phyloP scores from a whole-genome alignment of 192 early-diverging fungal genomes.

The Borealophlyctis nickersoniae region DNA sequence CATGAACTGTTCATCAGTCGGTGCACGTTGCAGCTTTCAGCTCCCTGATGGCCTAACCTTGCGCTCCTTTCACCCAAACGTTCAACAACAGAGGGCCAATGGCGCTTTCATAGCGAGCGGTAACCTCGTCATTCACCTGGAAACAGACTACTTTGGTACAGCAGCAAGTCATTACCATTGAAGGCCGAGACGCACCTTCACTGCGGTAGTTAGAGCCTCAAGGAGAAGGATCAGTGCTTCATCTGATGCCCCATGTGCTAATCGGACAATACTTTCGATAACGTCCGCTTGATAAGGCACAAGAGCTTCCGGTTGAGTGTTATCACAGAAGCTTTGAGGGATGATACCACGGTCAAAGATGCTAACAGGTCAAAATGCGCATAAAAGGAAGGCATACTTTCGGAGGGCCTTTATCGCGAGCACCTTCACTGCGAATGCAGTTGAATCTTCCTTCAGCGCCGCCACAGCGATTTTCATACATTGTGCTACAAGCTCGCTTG shows the following conservation, averaged over 20 bases:
- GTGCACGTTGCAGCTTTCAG: constrained; percentile 1
- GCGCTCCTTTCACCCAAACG: constrained; percentile 76
- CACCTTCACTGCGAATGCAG: constrained; percentile 62
- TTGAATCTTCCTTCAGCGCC: constrained; percentile 53
- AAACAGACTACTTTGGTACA: background rate
- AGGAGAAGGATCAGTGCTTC: constrained; percentile 65
- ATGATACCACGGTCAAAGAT: background rate
- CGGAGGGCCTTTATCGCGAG: constrained; percentile 67
- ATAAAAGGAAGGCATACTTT: constrained; percentile 39
- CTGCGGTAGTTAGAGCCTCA: constrained; percentile 58
- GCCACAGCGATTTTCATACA: constrained; percentile 76
- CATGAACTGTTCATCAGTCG: constrained; percentile 1
- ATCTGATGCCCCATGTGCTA: constrained; percentile 59
- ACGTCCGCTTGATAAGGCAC: constrained; percentile 55
- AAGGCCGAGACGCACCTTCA: constrained; percentile 50
- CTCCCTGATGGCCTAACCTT: too few species aligned
- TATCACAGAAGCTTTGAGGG: constrained; percentile 11
- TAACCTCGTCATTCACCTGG: constrained; percentile 66
- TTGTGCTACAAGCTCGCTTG: constrained; percentile 59
- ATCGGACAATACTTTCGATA: constrained; percentile 55
- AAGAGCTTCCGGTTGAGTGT: constrained; percentile 4
- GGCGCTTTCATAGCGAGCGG: constrained; percentile 68
- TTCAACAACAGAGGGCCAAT: constrained; percentile 71
- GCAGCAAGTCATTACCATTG: background rate
- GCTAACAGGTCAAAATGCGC: constrained; percentile 7